Conservation (phyloP, 208 protist genomes). For the Entamoeba invadens region DNA sequence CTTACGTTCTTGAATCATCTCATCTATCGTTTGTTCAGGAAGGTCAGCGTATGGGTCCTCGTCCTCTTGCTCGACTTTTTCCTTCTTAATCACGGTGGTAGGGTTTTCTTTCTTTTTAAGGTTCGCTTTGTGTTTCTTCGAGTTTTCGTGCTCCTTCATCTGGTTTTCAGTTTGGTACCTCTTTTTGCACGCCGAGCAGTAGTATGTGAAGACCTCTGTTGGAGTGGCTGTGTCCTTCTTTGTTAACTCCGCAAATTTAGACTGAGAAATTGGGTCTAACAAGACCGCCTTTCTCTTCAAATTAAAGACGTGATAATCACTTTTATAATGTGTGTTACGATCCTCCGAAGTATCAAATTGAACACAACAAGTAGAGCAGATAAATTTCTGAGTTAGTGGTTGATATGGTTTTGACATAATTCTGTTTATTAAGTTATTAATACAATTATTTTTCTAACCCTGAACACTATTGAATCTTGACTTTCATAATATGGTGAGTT, state of each 20-base stretch:
- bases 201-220: not conserved
- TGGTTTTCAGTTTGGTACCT: not conserved
- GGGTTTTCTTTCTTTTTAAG: not conserved
- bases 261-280: not conserved
- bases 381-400: not conserved
- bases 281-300: not conserved
- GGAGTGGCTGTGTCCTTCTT: not conserved
- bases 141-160: not conserved
- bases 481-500: no score
- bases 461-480: no score
- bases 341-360: not conserved
- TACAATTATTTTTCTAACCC: no score
- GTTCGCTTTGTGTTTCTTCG: not conserved
- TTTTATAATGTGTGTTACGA: not conserved
- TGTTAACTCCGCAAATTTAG: not conserved
- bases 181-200: not conserved
- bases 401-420: no score
- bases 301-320: not conserved
- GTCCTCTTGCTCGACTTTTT: not conserved
- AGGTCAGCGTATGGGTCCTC: not conserved
- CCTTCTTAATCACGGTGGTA: not conserved
- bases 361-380: not conserved
- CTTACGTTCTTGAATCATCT: not conserved
- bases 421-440: no score
- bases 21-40: not conserved